Conservation (phyloP, 805 yeast genomes). For the Metschnikowia rubicola region DNA sequence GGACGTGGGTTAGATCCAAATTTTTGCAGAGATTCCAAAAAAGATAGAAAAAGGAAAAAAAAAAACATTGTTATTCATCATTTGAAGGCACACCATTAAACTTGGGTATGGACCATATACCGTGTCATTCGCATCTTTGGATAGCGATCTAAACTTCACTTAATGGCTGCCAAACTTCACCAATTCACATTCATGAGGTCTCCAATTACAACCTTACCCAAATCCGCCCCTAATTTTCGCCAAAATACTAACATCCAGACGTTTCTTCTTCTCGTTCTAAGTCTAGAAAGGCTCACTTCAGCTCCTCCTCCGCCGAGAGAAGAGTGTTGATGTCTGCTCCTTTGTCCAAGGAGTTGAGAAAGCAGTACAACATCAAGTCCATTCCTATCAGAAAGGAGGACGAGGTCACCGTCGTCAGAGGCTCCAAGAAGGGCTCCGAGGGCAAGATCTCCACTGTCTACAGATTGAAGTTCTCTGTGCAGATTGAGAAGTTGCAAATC, state of each 20-base stretch:
- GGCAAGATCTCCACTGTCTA: conserved; percentile 96
- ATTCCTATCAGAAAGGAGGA: conserved; percentile 98
- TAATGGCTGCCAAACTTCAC: neutral
- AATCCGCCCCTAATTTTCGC: neutral
- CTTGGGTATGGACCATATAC: too few relatives aligned
- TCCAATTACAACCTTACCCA: neutral
- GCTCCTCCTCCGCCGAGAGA: conserved; percentile 94
- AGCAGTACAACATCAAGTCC: conserved; percentile 92
- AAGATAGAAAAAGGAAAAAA: too few relatives aligned
- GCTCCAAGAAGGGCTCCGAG: conserved; percentile 99
- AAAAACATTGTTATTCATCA: too few relatives aligned
- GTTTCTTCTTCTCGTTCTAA: conserved; percentile 99
- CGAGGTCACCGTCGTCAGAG: conserved; percentile 93
- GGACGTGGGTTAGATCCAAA: too few relatives aligned
- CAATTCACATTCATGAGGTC: neutral
- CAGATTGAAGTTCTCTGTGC: conserved; percentile 97
- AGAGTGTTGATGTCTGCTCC: conserved; percentile 97
- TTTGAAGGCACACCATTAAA: too few relatives aligned
- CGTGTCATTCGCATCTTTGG: too few relatives aligned
- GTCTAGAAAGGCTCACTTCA: conserved; percentile 99
- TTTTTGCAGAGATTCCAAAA: too few relatives aligned
- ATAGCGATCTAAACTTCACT: too few relatives aligned
- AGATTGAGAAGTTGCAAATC: conserved; percentile 94
- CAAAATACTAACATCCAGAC: conserved; percentile 56
- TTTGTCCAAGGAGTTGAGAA: conserved; percentile 97